A percentile compares a stretch with the other conserved stretches of the same genome.
Evolutionary conservation across 305 asterid genomes (phyloP).

Genomic region (Fraxinus dipetala): DNA sequence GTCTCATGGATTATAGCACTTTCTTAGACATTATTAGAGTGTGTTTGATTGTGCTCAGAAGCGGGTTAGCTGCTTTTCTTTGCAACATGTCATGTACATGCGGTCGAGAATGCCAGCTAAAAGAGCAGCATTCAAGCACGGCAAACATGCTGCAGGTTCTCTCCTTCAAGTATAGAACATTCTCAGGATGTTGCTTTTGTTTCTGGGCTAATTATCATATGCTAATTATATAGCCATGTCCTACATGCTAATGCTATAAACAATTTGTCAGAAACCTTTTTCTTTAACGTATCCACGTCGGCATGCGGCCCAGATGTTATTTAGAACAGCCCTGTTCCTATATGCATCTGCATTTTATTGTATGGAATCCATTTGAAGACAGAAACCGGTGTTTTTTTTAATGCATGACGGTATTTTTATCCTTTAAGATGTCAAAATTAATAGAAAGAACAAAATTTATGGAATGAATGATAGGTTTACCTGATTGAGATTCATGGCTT

Average conservation of each 20-base stretch:
- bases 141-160: not conserved
- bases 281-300: not conserved
- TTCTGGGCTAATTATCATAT: not conserved
- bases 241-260: not conserved
- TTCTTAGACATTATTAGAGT: not conserved
- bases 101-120: not conserved
- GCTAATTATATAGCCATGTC: not conserved
- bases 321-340: no score
- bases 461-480: not conserved
- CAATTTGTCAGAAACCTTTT: not conserved
- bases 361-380: not conserved
- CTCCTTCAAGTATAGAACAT: not conserved
- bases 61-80: not conserved
- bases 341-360: not conserved
- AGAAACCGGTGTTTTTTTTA: not conserved
- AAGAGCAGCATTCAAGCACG: not conserved
- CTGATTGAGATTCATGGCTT: not conserved
- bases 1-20: not conserved
- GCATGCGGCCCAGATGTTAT: not conserved
- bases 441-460: not conserved
- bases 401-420: not conserved
- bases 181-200: not conserved
- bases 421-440: not conserved
- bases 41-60: not conserved
- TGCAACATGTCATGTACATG: not conserved